These are phyloP conservation scores for Fusarium sp. DNA, from an alignment of 2,329 filamentous ascomycete species.

Conservation along the genomic window DNA sequence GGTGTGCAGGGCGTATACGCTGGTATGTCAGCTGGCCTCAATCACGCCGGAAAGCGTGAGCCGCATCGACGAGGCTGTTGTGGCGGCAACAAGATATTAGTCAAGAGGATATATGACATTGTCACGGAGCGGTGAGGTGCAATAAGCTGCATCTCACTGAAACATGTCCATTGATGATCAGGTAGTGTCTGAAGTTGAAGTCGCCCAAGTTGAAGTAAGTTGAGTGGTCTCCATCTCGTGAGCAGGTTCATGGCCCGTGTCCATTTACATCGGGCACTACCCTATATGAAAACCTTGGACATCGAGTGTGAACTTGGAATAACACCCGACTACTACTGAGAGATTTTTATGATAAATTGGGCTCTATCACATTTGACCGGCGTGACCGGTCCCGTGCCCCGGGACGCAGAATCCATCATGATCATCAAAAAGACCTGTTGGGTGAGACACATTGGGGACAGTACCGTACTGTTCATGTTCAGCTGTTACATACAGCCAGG, in stretches of 20 bases:
- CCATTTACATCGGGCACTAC: neutral
- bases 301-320: neutral
- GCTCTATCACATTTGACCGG: slow-evolving; percentile 2
- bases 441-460: neutral
- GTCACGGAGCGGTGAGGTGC: slow-evolving; percentile 18
- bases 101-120: neutral
- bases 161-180: slow-evolving; percentile 9
- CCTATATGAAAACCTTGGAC: slow-evolving; percentile 11
- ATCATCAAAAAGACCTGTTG: slow-evolving; percentile 12
- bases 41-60: slow-evolving; percentile 4
- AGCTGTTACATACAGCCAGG: no score
- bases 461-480: no score
- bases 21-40: slow-evolving; percentile 25
- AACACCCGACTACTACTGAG: neutral
- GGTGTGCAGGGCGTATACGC: slow-evolving; percentile 8
- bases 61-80: slow-evolving; percentile 23
- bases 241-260: no score
- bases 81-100: slow-evolving; percentile 1
- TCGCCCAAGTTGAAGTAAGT: neutral
- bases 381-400: slow-evolving; percentile 15
- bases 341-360: neutral
- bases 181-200: slow-evolving; percentile 1
- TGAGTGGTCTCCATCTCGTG: neutral
- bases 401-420: slow-evolving; percentile 6
- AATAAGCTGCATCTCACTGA: slow-evolving; percentile 7